phyloP scores from a whole-genome alignment of 1,284 basidiomycete genomes.

The Calocybe gambosa region DNA sequence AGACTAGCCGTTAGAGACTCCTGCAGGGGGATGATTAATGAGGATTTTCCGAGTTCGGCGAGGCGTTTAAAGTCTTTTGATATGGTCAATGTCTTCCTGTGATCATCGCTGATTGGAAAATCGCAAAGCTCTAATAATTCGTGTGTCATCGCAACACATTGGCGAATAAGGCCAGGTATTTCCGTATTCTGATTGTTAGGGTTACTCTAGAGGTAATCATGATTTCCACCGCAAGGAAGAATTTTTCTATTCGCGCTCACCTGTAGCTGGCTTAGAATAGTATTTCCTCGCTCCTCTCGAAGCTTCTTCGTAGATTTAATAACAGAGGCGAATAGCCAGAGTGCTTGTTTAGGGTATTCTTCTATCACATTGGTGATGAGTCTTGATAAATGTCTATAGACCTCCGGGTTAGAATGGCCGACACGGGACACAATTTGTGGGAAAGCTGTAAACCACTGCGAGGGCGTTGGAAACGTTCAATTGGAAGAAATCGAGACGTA shows the following conservation, averaged over 20 bases:
- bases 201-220: constrained; percentile 28
- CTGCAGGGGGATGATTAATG: constrained; percentile 87
- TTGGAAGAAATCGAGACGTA: constrained; percentile 20
- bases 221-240: neutral
- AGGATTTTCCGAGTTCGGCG: constrained; percentile 51
- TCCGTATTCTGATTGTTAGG: constrained; percentile 30
- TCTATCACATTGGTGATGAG: constrained; percentile 75
- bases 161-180: constrained; percentile 48
- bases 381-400: constrained; percentile 59
- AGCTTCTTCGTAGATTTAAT: constrained; percentile 76
- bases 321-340: constrained; percentile 92
- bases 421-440: constrained; percentile 97
- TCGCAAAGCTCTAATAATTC: constrained; percentile 69
- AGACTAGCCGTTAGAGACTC: constrained; percentile 88
- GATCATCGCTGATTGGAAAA: constrained; percentile 41
- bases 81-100: constrained; percentile 50
- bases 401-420: constrained; percentile 69
- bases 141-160: constrained; percentile 58
- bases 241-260: constrained; percentile 32
- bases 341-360: constrained; percentile 85
- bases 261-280: constrained; percentile 63
- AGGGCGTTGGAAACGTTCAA: neutral
- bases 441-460: constrained; percentile 92
- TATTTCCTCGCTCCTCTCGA: constrained; percentile 57
- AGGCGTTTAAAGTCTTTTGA: constrained; percentile 61